A percentile compares a stretch with the other conserved stretches of the same genome.
Evolutionary conservation across 495 filamentous ascomycete genomes (phyloP).

Genomic region (Filosporella fistucella): DNA sequence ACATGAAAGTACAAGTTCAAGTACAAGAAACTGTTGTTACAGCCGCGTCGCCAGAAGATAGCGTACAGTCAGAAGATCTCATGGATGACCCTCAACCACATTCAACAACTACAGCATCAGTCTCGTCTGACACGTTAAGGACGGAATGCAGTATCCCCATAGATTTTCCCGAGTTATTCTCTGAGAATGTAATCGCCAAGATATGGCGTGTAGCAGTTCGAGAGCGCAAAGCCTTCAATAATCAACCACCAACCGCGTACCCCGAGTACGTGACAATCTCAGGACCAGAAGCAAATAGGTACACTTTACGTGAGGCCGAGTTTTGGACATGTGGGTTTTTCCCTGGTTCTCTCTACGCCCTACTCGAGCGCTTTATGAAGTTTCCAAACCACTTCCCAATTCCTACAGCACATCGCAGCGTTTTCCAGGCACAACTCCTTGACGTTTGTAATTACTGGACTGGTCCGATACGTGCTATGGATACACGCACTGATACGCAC

Average conservation of each 20-base stretch:
- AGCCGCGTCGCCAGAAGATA: too few species aligned
- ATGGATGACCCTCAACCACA: too few species aligned
- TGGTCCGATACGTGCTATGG: constrained; percentile 30
- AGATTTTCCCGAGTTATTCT: constrained; percentile 24
- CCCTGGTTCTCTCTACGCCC: constrained; percentile 30
- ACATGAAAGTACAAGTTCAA: too few species aligned
- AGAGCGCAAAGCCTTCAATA: constrained; percentile 6
- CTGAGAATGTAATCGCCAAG: constrained; percentile 27
- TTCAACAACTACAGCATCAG: too few species aligned
- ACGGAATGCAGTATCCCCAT: too few species aligned
- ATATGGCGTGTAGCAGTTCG: constrained; percentile 24
- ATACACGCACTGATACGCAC: constrained; percentile 33
- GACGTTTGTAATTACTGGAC: constrained; percentile 34
- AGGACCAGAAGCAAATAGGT: constrained; percentile 21
- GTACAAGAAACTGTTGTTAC: too few species aligned
- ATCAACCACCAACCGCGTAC: constrained; percentile 20
- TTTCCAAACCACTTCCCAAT: constrained; percentile 18
- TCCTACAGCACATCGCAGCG: not conserved
- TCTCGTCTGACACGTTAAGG: too few species aligned
- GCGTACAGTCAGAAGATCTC: too few species aligned
- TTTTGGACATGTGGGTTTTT: constrained; percentile 44
- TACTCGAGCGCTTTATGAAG: constrained; percentile 30
- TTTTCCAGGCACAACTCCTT: constrained; percentile 22
- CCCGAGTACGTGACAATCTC: constrained; percentile 29
- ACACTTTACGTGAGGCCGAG: constrained; percentile 31